Evolutionary conservation across 2,329 filamentous ascomycete species (phyloP).

Genomic region (Aspergillus proliferans): DNA sequence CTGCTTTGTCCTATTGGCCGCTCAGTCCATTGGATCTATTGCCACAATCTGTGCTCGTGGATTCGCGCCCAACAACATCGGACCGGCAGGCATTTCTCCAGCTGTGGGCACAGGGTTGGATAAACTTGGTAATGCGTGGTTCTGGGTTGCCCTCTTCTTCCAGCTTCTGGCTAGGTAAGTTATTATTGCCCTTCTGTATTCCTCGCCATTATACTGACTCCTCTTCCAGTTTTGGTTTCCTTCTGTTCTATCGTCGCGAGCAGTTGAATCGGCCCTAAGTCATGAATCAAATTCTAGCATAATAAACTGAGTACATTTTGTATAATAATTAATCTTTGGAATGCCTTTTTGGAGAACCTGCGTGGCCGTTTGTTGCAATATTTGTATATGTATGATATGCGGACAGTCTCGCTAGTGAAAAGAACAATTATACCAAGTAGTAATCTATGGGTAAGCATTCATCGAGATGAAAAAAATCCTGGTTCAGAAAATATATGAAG

Average conservation of each 20-base stretch:
- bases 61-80: slow-evolving; percentile 55
- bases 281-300: too few species aligned
- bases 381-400: background rate
- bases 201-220: slow-evolving; percentile 10
- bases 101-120: slow-evolving; percentile 49
- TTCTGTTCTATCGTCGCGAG: slow-evolving; percentile 41
- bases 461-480: background rate
- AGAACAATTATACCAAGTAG: background rate
- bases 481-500: background rate
- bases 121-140: slow-evolving; percentile 48
- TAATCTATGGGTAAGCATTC: background rate
- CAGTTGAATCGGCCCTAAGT: slow-evolving; percentile 21
- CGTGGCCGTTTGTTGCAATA: too few species aligned
- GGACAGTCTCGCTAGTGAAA: background rate
- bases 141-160: slow-evolving; percentile 55
- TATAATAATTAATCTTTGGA: too few species aligned
- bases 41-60: slow-evolving; percentile 58
- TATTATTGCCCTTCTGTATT: slow-evolving; percentile 29
- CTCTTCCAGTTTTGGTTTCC: slow-evolving; percentile 30
- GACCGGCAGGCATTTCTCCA: slow-evolving; percentile 59
- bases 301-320: too few species aligned
- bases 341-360: too few species aligned
- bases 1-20: slow-evolving; percentile 53
- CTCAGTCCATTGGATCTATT: slow-evolving; percentile 57
- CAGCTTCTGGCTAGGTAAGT: slow-evolving; percentile 56